Base-by-base conservation (phyloP, 805 yeast species). In the Saturnispora mendoncae region DNA sequence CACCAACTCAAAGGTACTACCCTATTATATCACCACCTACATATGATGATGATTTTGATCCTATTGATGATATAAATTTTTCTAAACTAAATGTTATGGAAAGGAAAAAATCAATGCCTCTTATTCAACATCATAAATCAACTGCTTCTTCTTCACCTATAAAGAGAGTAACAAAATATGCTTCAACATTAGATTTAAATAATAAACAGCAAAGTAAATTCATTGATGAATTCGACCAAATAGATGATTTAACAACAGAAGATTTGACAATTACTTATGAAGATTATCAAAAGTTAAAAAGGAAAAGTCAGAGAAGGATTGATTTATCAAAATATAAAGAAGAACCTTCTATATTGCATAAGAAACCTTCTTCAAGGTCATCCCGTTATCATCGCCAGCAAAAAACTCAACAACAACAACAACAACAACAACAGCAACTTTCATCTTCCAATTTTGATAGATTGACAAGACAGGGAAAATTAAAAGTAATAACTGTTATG, bases 381-480 rank as follows among this genome's bases (percentile, higher is more conserved):
- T n/a, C n/a, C n/a, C n/a, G n/a, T 8, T 47, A 45, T 9, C 45
- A 38, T 17, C 42, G 39, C 9, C 41, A 39, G 8, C 45, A 33
- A 26, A 39, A 30, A n/a, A 39, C 35, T 13, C 46, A 42, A 19
- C 14, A 6, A 7, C 25, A 28, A 24, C 25, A 6, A 18, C 4
- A 23, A 25, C 9, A 30, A 8, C 12, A 32, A 17, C 14, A 14
- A 9, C 17, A 30, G 4, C 6, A 5, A 15, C 19, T 6, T 18
- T 6, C 13, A 14, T 8, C 13, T 14, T 40, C 52, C 12, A 33
- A 45, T 29, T 45, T 46, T 14, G 42, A 50, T 12, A 37, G 60
- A 32, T 43, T 60, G 15, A 55, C 54, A 26, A 57, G 52, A 36
- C 60, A 58, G 28, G 64, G 64, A 2, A 60, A 58, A 38, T 45